Evolutionary conservation across 2,329 filamentous ascomycete genomes (phyloP).

Genomic region (Colletotrichum acutatum): DNA sequence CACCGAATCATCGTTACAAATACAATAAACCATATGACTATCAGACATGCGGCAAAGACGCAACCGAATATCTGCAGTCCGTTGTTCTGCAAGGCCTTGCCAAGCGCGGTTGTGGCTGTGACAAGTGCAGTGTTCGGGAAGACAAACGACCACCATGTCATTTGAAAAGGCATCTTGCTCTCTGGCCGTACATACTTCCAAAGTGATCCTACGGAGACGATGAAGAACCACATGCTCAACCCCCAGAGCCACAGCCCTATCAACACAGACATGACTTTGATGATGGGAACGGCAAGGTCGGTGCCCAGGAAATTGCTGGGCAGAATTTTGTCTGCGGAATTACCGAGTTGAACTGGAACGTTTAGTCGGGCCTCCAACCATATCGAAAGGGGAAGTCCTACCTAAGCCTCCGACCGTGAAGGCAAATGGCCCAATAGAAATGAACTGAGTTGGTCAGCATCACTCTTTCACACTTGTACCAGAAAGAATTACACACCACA

Average conservation of each 20-base stretch:
- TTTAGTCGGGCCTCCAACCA: not conserved
- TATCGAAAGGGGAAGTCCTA: conserved; percentile 35
- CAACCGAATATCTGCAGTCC: conserved; percentile 75
- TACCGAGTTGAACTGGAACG: conserved; percentile 55
- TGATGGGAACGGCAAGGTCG: conserved; percentile 54
- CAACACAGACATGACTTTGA: conserved; percentile 66
- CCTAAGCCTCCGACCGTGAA: conserved; percentile 61
- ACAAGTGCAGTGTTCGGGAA: conserved; percentile 83
- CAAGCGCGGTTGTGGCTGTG: conserved; percentile 80
- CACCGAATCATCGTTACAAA: conserved; percentile 77
- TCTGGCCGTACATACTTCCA: conserved; percentile 70
- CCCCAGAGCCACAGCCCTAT: conserved; percentile 84
- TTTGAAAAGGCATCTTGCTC: conserved; percentile 77
- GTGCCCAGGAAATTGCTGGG: conserved; percentile 55
- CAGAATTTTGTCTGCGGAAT: conserved; percentile 53
- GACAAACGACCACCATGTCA: conserved; percentile 88
- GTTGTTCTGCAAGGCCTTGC: conserved; percentile 66
- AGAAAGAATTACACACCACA: conserved; percentile 60
- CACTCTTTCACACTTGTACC: not conserved
- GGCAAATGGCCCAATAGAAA: conserved; percentile 80
- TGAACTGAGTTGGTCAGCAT: conserved; percentile 63
- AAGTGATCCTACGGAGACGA: conserved; percentile 81
- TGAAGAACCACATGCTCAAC: conserved; percentile 85
- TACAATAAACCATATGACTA: conserved; percentile 76
- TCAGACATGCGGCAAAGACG: conserved; percentile 72